Conservation (phyloP, 768 basidiomycete species). For the Tephrocybe sp. region DNA sequence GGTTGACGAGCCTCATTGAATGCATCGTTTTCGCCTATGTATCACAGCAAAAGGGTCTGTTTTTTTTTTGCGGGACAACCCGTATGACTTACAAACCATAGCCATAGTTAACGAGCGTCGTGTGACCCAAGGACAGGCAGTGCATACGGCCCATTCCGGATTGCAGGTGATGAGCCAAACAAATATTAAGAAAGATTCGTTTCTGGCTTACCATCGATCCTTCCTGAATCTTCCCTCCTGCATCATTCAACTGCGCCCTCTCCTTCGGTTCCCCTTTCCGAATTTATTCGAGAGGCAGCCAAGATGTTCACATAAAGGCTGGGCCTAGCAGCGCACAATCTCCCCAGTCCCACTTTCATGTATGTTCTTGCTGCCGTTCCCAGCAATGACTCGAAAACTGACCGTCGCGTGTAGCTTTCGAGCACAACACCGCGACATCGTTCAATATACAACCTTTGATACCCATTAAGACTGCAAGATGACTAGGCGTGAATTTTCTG, state of each 20-base stretch:
- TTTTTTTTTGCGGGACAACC: not conserved
- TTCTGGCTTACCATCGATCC: constrained; percentile 6
- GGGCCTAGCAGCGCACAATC: constrained; percentile 2
- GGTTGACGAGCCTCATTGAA: not conserved
- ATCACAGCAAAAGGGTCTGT: not conserved
- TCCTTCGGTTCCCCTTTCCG: not conserved
- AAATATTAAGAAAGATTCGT: constrained; percentile 12
- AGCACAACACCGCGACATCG: not conserved
- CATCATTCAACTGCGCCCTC: constrained; percentile 3
- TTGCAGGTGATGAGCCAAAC: constrained; percentile 4
- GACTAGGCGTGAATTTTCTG: not conserved
- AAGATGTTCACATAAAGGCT: constrained; percentile 19
- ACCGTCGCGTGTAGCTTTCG: constrained; percentile 3
- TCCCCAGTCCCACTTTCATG: constrained; percentile 1
- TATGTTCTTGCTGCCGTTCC: constrained; percentile 3
- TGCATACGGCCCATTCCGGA: constrained; percentile 8
- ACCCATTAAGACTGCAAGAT: not conserved
- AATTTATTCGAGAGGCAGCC: constrained; percentile 5
- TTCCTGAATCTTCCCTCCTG: constrained; percentile 13
- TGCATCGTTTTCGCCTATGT: not conserved
- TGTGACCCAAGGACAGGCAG: constrained; percentile 15
- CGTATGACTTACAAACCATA: not conserved
- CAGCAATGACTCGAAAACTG: constrained; percentile 9
- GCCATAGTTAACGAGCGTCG: not conserved
- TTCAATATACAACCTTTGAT: not conserved